Percentiles rank a stretch among this genome's conserved stretches.
Evolutionary conservation across 306 rosid genomes (phyloP).

Genomic region (Clitoria ternatea): DNA sequence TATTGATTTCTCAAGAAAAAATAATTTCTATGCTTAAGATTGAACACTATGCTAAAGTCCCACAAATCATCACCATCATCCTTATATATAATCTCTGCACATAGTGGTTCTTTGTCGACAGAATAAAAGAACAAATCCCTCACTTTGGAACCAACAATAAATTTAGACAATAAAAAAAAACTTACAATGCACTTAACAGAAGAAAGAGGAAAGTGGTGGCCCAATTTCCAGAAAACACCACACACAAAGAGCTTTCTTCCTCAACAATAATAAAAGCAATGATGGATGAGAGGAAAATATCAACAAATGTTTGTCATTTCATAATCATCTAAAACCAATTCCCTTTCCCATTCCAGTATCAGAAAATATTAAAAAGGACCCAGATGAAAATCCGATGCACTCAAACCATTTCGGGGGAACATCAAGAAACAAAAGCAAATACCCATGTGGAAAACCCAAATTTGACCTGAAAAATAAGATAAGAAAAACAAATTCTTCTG

Average conservation of each 20-base stretch:
- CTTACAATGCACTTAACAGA: too few relatives aligned
- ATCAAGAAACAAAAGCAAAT: slow-evolving; percentile 8
- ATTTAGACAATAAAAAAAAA: too few relatives aligned
- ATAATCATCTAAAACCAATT: background rate
- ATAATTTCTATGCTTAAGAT: background rate
- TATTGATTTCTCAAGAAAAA: background rate
- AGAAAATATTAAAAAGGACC: background rate
- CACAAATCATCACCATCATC: too few relatives aligned
- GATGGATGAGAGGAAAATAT: too few relatives aligned
- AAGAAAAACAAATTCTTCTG: background rate
- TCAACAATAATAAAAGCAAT: too few relatives aligned
- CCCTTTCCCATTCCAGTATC: background rate
- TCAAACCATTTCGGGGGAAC: background rate
- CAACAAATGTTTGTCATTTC: background rate
- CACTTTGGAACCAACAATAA: background rate
- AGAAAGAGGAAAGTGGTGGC: too few relatives aligned
- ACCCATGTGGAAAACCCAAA: slow-evolving; percentile 4
- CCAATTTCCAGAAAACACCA: too few relatives aligned
- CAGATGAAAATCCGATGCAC: slow-evolving; percentile 12
- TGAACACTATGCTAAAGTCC: background rate
- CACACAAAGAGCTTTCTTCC: too few relatives aligned
- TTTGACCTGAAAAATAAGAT: background rate
- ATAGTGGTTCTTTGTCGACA: background rate
- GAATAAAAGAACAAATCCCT: background rate
- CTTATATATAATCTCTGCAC: background rate